Conservation (phyloP, 352 stramenopile species). For the Pseudoperonospora humuli region DNA sequence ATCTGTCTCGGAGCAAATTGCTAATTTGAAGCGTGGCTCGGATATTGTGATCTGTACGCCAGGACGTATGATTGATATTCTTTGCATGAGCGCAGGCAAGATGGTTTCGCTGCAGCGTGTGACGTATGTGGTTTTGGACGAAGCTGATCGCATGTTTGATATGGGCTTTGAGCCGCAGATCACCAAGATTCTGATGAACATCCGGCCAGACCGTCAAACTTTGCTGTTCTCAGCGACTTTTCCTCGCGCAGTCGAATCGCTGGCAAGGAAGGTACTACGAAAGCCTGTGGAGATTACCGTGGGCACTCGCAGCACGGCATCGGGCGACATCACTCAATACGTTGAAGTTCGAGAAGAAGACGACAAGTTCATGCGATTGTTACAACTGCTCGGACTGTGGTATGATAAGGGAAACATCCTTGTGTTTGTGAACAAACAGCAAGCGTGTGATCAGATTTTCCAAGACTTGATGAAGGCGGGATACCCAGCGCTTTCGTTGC, state of each 20-base stretch:
- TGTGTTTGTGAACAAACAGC: constrained; percentile 99
- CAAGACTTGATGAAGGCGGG: constrained; percentile 94
- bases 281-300: constrained; percentile 97
- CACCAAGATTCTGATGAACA: constrained; percentile 92
- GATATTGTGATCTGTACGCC: constrained; percentile 98
- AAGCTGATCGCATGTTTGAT: constrained; percentile 99
- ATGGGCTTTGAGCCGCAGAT: constrained; percentile 99
- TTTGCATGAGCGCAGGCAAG: constrained; percentile 96
- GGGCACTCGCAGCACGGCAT: constrained; percentile 92
- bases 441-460: constrained; percentile 94
- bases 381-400: constrained; percentile 94
- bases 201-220: constrained; percentile 87
- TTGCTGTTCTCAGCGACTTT: constrained; percentile 99
- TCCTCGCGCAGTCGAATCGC: constrained; percentile 86
- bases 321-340: constrained; percentile 95
- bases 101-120: constrained; percentile 95
- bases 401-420: constrained; percentile 97
- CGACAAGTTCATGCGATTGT: constrained; percentile 97
- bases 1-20: constrained; percentile 97
- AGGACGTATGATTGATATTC: constrained; percentile 98
- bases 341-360: constrained; percentile 98
- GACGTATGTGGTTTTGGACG: constrained; percentile 98
- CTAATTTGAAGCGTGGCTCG: constrained; percentile 95
- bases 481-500: constrained; percentile 94
- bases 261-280: constrained; percentile 87